phyloP scores from a whole-genome alignment of 306 rosid genomes.

The Quercus rubra region DNA sequence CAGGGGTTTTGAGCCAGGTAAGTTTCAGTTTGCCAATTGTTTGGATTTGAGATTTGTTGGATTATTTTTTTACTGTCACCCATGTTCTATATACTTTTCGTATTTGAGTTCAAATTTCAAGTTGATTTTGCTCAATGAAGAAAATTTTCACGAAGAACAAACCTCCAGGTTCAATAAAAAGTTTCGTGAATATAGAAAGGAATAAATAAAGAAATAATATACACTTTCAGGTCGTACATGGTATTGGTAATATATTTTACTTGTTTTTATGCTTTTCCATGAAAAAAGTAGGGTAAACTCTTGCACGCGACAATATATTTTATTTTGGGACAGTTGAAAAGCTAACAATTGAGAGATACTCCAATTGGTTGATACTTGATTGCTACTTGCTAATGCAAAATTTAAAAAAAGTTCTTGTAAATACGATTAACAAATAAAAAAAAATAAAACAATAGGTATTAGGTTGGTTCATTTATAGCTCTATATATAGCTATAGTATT shows the following conservation, averaged over 20 bases:
- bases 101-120: not conserved
- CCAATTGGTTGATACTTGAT: not conserved
- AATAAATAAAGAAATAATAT: not conserved
- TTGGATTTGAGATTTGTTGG: not conserved
- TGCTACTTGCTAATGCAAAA: not conserved
- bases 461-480: too few species aligned
- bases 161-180: not conserved
- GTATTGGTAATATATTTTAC: not conserved
- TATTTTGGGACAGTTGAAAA: not conserved
- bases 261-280: not conserved
- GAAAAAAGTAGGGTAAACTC: not conserved
- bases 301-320: constrained; percentile 23
- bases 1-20: constrained; percentile 6
- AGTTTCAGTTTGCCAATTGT: not conserved
- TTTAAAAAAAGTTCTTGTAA: not conserved
- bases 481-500: too few species aligned
- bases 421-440: not conserved
- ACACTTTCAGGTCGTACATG: not conserved
- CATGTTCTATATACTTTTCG: not conserved
- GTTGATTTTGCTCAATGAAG: not conserved
- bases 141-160: constrained; percentile 8
- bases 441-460: too few species aligned
- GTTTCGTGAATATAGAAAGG: not conserved
- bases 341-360: not conserved
- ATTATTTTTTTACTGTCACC: not conserved